phyloP scores from a whole-genome alignment of 495 filamentous ascomycete species.

The Hypoxylon crocopeplum region DNA sequence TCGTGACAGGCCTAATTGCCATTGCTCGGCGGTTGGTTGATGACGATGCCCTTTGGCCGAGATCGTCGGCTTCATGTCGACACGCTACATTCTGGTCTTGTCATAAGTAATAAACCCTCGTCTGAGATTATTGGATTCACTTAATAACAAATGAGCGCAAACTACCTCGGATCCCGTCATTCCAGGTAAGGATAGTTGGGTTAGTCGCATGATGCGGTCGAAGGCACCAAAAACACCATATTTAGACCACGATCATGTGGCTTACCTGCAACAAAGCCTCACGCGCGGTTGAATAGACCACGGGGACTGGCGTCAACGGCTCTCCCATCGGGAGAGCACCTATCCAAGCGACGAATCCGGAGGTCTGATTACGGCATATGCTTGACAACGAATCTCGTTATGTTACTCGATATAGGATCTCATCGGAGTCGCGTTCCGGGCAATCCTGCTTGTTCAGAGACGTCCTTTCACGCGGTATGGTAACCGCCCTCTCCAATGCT shows the following conservation, averaged over 20 bases:
- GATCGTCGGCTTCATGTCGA: neutral
- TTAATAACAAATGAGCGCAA: slow-evolving; percentile 18
- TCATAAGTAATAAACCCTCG: neutral
- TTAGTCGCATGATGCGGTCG: neutral
- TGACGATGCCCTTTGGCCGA: neutral
- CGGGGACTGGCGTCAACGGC: neutral
- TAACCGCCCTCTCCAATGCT: slow-evolving; percentile 6
- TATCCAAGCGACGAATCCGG: slow-evolving; percentile 18
- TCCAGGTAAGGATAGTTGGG: neutral
- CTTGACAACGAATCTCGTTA: slow-evolving; percentile 3
- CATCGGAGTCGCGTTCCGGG: slow-evolving; percentile 33
- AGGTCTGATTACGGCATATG: slow-evolving; percentile 12
- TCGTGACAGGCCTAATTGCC: neutral
- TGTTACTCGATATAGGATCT: slow-evolving; percentile 13
- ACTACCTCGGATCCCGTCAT: slow-evolving; percentile 10
- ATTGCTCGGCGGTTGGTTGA: neutral
- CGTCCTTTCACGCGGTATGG: slow-evolving; percentile 23
- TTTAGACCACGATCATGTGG: slow-evolving; percentile 9
- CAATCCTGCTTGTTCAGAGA: slow-evolving; percentile 6
- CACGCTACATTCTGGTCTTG: neutral
- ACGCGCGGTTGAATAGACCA: slow-evolving; percentile 8
- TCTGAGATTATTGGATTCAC: neutral
- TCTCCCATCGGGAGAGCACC: slow-evolving; percentile 30
- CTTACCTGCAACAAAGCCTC: slow-evolving; percentile 8
- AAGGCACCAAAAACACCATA: neutral